phyloP scores from a whole-genome alignment of 2,329 filamentous ascomycete genomes.

The Beauveria sp. region DNA sequence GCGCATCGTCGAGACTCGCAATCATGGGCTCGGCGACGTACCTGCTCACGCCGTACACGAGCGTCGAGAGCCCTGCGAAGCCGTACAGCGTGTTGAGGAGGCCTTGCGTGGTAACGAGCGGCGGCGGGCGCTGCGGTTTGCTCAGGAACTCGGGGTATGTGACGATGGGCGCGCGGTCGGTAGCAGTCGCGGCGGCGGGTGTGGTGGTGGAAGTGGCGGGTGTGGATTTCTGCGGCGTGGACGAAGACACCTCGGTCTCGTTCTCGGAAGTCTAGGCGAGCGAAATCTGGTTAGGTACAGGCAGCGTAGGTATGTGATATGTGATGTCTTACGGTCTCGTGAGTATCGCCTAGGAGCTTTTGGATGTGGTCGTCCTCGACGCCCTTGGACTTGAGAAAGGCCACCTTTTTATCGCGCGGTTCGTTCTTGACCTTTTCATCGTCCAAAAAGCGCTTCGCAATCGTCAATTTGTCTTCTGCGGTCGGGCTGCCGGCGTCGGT shows the following conservation, averaged over 20 bases:
- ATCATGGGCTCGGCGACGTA: conserved; percentile 60
- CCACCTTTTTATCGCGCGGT: conserved; percentile 62
- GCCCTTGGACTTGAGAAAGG: conserved; percentile 73
- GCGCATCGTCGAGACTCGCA: conserved; percentile 42
- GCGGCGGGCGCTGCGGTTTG: conserved; percentile 46
- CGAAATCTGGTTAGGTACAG: neutral
- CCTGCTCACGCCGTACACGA: conserved; percentile 64
- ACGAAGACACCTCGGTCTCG: neutral
- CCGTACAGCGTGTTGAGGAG: conserved; percentile 54
- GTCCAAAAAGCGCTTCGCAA: conserved; percentile 68
- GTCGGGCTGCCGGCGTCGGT: conserved; percentile 11
- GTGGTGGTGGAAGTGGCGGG: conserved; percentile 7
- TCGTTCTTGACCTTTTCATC: conserved; percentile 65
- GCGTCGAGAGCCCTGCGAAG: conserved; percentile 49
- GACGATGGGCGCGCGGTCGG: conserved; percentile 52
- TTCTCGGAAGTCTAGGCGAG: neutral
- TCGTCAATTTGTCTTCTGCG: conserved; percentile 37
- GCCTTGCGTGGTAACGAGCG: conserved; percentile 53
- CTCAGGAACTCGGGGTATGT: conserved; percentile 65
- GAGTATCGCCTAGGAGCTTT: conserved; percentile 43
- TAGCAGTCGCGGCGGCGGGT: conserved; percentile 7
- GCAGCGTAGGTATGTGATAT: neutral
- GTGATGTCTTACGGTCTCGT: neutral
- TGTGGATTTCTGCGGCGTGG: conserved; percentile 21
- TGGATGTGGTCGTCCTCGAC: conserved; percentile 61